Percentiles rank a stretch among this genome's conserved stretches.
phyloP scores from a whole-genome alignment of 1,139 yeast genomes.

The Geotrichum carabidarum region DNA sequence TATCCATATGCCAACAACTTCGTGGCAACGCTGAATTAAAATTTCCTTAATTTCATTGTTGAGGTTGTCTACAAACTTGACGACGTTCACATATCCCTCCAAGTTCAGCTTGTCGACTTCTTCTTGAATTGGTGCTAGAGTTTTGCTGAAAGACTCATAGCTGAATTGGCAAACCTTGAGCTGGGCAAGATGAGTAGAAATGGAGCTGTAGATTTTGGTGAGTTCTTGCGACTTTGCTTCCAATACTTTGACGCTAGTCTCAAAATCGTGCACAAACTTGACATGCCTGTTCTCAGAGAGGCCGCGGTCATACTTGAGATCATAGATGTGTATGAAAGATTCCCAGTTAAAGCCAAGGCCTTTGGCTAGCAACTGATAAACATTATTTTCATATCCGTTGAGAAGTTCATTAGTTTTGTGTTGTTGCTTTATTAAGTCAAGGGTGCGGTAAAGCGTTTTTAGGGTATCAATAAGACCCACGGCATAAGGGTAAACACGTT shows the following conservation, averaged over 20 bases:
- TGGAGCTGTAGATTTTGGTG: conserved; percentile 21
- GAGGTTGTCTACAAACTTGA: conserved; percentile 40
- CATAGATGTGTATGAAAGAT: conserved; percentile 49
- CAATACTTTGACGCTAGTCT: conserved; percentile 39
- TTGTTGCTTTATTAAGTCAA: conserved; percentile 33
- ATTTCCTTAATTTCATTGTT: conserved; percentile 41
- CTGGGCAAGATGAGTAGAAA: conserved; percentile 28
- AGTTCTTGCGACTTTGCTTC: conserved; percentile 38
- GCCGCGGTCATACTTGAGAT: conserved; percentile 30
- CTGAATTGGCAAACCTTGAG: conserved; percentile 37
- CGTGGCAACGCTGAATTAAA: conserved; percentile 38
- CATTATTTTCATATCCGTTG: conserved; percentile 37
- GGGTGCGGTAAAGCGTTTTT: conserved; percentile 33
- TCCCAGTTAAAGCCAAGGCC: conserved; percentile 52
- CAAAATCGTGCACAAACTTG: conserved; percentile 42
- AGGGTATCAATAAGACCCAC: conserved; percentile 51
- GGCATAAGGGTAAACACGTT: conserved; percentile 55
- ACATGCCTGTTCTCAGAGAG: conserved; percentile 43
- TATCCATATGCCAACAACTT: conserved; percentile 31
- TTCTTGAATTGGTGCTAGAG: conserved; percentile 41
- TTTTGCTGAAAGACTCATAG: conserved; percentile 23
- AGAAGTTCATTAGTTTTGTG: conserved; percentile 45
- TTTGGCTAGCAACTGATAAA: conserved; percentile 35
- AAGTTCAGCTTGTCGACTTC: conserved; percentile 42
- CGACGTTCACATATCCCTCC: conserved; percentile 43